Evolutionary conservation across 2,329 filamentous ascomycete genomes (phyloP).

Genomic region (Atkinsonella hypoxylon): DNA sequence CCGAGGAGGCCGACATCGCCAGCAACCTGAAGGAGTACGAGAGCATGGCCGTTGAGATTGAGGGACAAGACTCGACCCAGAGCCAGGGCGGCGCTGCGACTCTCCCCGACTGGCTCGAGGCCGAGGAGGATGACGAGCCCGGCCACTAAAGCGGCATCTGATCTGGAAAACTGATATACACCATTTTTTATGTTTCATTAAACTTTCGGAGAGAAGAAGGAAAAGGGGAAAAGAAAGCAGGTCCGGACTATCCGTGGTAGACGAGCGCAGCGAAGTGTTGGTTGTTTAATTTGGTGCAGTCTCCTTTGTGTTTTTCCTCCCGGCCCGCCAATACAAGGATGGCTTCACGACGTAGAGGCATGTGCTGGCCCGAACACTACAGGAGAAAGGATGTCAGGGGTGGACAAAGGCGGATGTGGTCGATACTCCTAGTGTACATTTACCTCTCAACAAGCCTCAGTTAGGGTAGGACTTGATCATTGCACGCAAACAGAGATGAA

Average conservation of each 20-base stretch:
- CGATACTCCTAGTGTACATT: slow-evolving; percentile 27
- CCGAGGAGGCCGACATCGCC: slow-evolving; percentile 89
- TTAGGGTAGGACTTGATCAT: slow-evolving; percentile 18
- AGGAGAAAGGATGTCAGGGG: background rate
- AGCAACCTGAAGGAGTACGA: slow-evolving; percentile 91
- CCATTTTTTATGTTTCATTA: background rate
- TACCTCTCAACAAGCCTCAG: slow-evolving; percentile 20
- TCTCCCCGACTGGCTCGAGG: slow-evolving; percentile 68
- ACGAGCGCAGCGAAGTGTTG: background rate
- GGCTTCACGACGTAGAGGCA: background rate
- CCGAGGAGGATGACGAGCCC: slow-evolving; percentile 49
- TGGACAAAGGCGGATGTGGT: slow-evolving; percentile 7
- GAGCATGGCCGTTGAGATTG: slow-evolving; percentile 83
- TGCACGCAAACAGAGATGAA: slow-evolving; percentile 2
- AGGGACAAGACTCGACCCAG: slow-evolving; percentile 62
- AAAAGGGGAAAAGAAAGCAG: background rate
- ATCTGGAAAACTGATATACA: background rate
- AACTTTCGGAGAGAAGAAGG: background rate
- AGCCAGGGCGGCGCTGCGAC: slow-evolving; percentile 45
- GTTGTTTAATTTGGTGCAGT: background rate
- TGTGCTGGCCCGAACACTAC: background rate
- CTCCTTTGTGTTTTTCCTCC: background rate
- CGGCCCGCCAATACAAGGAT: background rate
- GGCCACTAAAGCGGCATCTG: slow-evolving; percentile 31
- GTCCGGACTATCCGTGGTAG: background rate